Evolutionary conservation across 768 basidiomycete genomes (phyloP).

Genomic region (Boletus insuetus): DNA sequence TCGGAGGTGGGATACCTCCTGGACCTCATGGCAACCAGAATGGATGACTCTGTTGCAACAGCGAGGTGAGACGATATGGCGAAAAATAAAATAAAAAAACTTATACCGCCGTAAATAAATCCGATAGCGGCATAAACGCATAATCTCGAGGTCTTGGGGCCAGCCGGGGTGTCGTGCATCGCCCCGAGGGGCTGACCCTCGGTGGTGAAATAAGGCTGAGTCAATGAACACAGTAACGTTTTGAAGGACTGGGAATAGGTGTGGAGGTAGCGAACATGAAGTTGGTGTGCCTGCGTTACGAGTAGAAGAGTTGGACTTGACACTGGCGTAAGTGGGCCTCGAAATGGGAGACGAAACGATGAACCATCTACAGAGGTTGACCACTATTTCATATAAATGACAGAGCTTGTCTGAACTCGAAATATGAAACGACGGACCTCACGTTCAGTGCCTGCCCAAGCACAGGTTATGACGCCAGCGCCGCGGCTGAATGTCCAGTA

Average conservation of each 20-base stretch:
- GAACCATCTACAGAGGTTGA: constrained; percentile 40
- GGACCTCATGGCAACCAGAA: constrained; percentile 64
- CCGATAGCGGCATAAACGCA: constrained; percentile 62
- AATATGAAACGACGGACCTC: constrained; percentile 42
- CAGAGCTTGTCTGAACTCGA: neutral
- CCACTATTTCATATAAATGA: constrained; percentile 47
- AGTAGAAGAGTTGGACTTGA: constrained; percentile 56
- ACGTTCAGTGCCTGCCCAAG: constrained; percentile 59
- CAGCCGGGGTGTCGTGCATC: constrained; percentile 28
- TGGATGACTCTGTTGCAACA: constrained; percentile 44
- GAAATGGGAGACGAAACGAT: constrained; percentile 52
- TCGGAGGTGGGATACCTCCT: constrained; percentile 43
- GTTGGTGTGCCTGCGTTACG: constrained; percentile 60
- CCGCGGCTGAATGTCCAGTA: constrained; percentile 51
- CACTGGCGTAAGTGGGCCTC: constrained; percentile 55
- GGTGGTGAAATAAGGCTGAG: constrained; percentile 35
- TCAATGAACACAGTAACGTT: constrained; percentile 49
- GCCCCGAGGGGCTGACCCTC: constrained; percentile 36
- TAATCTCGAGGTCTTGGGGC: constrained; percentile 40
- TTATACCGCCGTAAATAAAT: constrained; percentile 54
- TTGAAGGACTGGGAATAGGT: constrained; percentile 43
- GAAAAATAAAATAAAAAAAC: neutral
- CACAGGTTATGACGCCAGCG: constrained; percentile 57
- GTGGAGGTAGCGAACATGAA: constrained; percentile 54
- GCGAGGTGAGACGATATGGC: neutral